phyloP scores from a whole-genome alignment of 148 eudicot genomes.

The Nyssa sinensis region DNA sequence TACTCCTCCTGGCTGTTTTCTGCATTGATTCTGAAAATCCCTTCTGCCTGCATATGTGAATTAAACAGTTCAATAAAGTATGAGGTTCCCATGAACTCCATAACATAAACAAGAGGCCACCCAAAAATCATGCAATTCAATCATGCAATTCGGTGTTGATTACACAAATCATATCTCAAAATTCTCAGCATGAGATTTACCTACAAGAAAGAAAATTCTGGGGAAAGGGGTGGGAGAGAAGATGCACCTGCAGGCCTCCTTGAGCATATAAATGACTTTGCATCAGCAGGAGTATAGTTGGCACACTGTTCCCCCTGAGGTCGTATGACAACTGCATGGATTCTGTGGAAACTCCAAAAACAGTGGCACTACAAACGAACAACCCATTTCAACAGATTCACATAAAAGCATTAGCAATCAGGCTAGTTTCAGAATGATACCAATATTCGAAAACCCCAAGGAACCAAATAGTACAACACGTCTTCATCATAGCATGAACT shows the following conservation, averaged over 20 bases:
- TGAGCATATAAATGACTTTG: slow-evolving; percentile 88
- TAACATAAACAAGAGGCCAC: no score
- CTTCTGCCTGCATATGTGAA: slow-evolving; percentile 77
- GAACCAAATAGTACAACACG: neutral
- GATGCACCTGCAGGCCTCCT: slow-evolving; percentile 81
- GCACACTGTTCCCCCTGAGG: slow-evolving; percentile 88
- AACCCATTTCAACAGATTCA: neutral
- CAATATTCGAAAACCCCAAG: neutral
- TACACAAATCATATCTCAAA: neutral
- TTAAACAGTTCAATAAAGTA: no score
- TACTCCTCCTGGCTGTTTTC: slow-evolving; percentile 86
- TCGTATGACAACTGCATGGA: slow-evolving; percentile 95
- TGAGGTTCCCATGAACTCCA: no score
- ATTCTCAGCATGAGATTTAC: neutral
- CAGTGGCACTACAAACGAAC: slow-evolving; percentile 68
- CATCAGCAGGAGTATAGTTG: slow-evolving; percentile 87
- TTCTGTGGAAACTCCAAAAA: slow-evolving; percentile 97
- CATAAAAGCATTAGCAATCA: neutral
- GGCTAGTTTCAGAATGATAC: neutral
- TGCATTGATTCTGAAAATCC: slow-evolving; percentile 91
- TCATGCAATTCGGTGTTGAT: neutral
- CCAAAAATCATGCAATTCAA: no score
- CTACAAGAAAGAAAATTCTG: no score
- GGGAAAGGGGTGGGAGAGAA: neutral
- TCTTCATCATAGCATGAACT: neutral